Conservation (phyloP, 441 rosid species). For the Adansonia gregorii region DNA sequence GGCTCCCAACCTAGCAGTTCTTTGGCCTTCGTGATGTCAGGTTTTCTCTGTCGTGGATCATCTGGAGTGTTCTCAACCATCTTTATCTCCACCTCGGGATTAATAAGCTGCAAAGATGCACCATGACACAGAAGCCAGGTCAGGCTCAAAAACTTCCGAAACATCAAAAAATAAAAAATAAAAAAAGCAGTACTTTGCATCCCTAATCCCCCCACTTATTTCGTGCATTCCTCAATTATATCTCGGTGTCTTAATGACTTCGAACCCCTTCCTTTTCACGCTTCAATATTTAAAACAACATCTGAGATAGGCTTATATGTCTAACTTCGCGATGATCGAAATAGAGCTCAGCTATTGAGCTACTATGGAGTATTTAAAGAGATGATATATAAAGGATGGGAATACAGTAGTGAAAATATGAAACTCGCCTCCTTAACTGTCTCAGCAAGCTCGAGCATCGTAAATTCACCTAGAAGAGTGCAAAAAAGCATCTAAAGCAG, state of each 20-base stretch:
- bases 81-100: conserved; percentile 69
- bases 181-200: not conserved
- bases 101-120: conserved; percentile 62
- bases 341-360: not conserved
- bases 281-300: not conserved
- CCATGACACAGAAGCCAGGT: not conserved
- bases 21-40: conserved; percentile 83
- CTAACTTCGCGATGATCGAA: not conserved
- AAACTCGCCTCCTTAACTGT: conserved; percentile 82
- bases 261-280: not conserved
- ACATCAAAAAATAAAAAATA: not conserved
- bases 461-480: conserved; percentile 74
- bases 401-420: not conserved
- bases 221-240: not conserved
- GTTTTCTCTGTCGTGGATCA: conserved; percentile 94
- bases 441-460: conserved; percentile 94
- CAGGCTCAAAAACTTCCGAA: not conserved
- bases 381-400: not conserved
- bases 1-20: conserved; percentile 93
- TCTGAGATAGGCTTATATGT: not conserved
- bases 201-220: not conserved
- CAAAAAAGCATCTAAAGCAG: not conserved
- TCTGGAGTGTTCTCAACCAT: conserved; percentile 93
- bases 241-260: not conserved
- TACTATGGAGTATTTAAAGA: not conserved